Evolutionary conservation across 192 early-diverging fungal genomes (phyloP), one percentile per base, ranked within the genome.

Genomic region (Coemansia erecta): DNA sequence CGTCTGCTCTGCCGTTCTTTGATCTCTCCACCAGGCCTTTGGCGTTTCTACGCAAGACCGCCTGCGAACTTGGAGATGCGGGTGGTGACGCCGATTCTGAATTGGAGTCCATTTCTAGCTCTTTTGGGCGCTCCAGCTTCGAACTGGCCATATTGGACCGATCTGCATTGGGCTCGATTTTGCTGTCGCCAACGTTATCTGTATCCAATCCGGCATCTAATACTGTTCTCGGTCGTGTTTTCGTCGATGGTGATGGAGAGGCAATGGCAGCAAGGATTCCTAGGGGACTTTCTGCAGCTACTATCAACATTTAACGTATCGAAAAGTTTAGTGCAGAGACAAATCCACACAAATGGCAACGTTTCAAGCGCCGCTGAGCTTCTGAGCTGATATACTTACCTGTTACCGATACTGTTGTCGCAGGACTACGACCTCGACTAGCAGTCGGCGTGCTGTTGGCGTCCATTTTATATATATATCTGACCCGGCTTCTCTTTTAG

Each of bases 231-330:
- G 59, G 40, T 21, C 45, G 37, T 17, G 11, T 50, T 15, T 44
- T 63, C 42, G 46, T 47, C 28, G 63, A 22, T 13, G 76, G 52
- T 6, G 57, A 53, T 10, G 76, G 76, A 48, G 70, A 73, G 14
- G 77, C 77, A 47, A 80, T 41, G 2, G 70, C 57, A 9, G 77
- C 77, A 8, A 80, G 77, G 21, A 80, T 69, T 5, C 77, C 70
- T 13, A 80, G 52, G 8, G 70, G 63, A 19, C 67, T 67, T 35
- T 66, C 46, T 10, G 56, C 21, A 13, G 55, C 46, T 42, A 58
- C 67, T 73, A 79, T 19, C 53, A 55, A 2, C 19, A 21, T 8
- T 35, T 21, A 39, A 13, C 50, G 26, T 2, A 50, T 31, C 51
- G 31, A 33, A n/a, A 37, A 21, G 18, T 19, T 41, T 10, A 31